phyloP scores from a whole-genome alignment of 495 filamentous ascomycete genomes.

The Aspergillus panamensis region DNA sequence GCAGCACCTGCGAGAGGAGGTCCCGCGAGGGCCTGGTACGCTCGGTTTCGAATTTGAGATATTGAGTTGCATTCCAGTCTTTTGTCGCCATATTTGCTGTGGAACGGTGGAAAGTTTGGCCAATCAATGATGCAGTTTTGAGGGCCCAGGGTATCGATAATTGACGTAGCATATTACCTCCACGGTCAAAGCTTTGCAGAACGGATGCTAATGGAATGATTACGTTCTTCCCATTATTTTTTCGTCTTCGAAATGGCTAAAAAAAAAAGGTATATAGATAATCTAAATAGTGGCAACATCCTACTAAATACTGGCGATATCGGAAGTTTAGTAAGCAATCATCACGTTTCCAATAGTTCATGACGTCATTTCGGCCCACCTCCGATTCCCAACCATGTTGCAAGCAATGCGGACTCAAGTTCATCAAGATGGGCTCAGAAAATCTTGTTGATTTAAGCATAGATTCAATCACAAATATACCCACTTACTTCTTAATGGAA shows the following conservation, averaged over 20 bases:
- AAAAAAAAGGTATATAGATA: background rate
- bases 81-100: slow-evolving; percentile 26
- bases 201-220: background rate
- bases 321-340: background rate
- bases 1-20: slow-evolving; percentile 38
- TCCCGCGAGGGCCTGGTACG: slow-evolving; percentile 45
- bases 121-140: background rate
- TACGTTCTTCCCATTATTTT: background rate
- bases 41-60: slow-evolving; percentile 47
- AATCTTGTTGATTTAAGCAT: too few relatives aligned
- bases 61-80: slow-evolving; percentile 48
- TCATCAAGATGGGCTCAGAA: too few relatives aligned
- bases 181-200: background rate
- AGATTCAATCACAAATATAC: too few relatives aligned
- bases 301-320: background rate
- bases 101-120: background rate
- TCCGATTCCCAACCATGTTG: too few relatives aligned
- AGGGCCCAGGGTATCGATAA: background rate
- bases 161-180: background rate
- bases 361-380: background rate
- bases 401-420: background rate
- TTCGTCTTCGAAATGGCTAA: background rate
- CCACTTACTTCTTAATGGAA: too few relatives aligned
- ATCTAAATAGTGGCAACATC: too few relatives aligned
- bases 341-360: too few relatives aligned